Conservation (phyloP, 768 basidiomycete genomes). For the Leccinum subgranulosum region DNA sequence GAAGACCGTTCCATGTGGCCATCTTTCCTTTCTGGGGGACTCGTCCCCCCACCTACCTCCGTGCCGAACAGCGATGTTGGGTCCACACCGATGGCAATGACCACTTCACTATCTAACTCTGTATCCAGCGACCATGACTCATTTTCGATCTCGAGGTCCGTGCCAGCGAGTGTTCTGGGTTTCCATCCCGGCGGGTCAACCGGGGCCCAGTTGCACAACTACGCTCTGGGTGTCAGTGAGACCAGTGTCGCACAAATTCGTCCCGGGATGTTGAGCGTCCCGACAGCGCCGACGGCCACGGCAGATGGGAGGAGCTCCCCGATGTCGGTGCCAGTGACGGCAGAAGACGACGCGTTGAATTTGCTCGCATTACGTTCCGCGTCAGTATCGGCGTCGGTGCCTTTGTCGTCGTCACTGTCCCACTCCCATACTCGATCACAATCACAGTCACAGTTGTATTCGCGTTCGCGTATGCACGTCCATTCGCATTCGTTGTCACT, state of each 20-base stretch:
- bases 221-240: conserved; percentile 39
- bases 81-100: conserved; percentile 14
- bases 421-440: neutral
- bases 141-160: conserved; percentile 48
- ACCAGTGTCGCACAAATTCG: conserved; percentile 54
- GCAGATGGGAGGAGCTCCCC: neutral
- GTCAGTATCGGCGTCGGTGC: conserved; percentile 14
- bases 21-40: conserved; percentile 70
- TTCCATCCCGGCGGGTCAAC: conserved; percentile 7
- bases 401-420: neutral
- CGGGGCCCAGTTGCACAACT: conserved; percentile 68
- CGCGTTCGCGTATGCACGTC: neutral
- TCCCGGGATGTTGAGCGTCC: conserved; percentile 50
- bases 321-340: conserved; percentile 9
- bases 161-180: conserved; percentile 35
- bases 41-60: conserved; percentile 50
- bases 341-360: conserved; percentile 26
- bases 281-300: neutral
- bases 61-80: conserved; percentile 9
- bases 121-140: conserved; percentile 4
- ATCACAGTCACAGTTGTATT: conserved; percentile 1
- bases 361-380: conserved; percentile 23
- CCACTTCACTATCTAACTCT: conserved; percentile 8
- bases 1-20: conserved; percentile 95
- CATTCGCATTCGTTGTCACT: conserved; percentile 8